phyloP scores from a whole-genome alignment of 352 stramenopile species.

The Phytopythium oedochilum region DNA sequence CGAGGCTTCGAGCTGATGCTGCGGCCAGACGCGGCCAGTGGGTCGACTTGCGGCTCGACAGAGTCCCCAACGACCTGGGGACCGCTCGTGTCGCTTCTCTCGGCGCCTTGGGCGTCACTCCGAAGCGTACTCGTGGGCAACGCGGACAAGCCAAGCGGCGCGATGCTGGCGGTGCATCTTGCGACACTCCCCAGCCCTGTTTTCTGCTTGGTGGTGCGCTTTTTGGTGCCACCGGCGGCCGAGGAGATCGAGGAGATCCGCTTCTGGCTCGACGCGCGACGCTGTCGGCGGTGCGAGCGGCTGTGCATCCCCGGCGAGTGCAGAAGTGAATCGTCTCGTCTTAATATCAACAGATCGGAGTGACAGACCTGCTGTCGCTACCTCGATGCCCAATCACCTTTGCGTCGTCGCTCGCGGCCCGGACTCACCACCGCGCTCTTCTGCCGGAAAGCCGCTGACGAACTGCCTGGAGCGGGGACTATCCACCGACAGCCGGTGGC shows the following conservation, averaged over 20 bases:
- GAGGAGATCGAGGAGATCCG: neutral
- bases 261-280: slow-evolving; percentile 8
- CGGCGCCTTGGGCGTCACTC: neutral
- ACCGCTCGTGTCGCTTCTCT: neutral
- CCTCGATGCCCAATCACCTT: no score
- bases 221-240: neutral
- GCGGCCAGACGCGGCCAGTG: neutral
- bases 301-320: slow-evolving; percentile 6
- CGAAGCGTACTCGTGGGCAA: neutral
- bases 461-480: no score
- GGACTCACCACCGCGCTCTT: neutral
- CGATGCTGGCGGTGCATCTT: neutral
- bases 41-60: neutral
- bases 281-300: neutral
- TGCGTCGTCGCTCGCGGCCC: neutral
- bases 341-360: no score
- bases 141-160: neutral
- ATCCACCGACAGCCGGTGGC: no score
- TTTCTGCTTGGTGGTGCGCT: slow-evolving; percentile 1
- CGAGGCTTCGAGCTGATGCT: neutral
- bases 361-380: no score
- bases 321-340: neutral
- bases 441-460: no score
- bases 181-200: slow-evolving; percentile 1
- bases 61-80: neutral